Evolutionary conservation across 768 basidiomycete species (phyloP), one percentile per base, ranked within the genome.

Genomic region (Naganishia onofrii): DNA sequence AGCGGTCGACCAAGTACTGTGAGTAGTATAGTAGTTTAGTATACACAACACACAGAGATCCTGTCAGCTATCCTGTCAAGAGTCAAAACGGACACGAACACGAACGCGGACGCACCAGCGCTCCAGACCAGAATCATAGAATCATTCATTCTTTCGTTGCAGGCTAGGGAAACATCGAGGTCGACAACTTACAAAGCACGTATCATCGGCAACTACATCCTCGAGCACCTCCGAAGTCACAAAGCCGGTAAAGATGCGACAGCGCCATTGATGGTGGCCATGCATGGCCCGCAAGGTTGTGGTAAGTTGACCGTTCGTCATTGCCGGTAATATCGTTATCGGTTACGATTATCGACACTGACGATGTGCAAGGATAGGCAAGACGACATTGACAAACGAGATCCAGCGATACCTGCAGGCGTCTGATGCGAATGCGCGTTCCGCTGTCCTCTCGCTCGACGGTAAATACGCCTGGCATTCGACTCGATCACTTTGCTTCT

Each of bases 361-460:
- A 42, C 17, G 2, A 23, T 44, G 26, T 23, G 5, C 36, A 26
- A 38, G 6, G 3, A 3, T 36, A 67, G 66, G 66, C 51, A 67
- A 67, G 51, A 67, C 66, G 23, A 67, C 66, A 9, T 32, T 67
- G 44, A 67, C 66, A 51, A 29, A 67, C 31, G 66, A 67, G 36
- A 48, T 67, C 12, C 66, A 54, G 32, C 12, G 66, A 10, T 67
- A 67, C n/a, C 66, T 67, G 15, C 23, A 23, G 2, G 21, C 5
- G 1, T 52, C 48, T 31, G n/a, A 53, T 19, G 23, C 31, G 48
- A 51, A 51, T 32, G 51, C 52, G 9, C 51, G 66, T 36, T 67
- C 66, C 34, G 66, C 66, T 21, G 31, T 67, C 5, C 66, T 67
- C 19, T 67, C 66, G 28, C 66, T 67, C 52, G 66, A 67, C 51